A percentile compares a stretch with the other conserved stretches of the same genome.
Evolutionary conservation across 768 basidiomycete genomes (phyloP).

Genomic region (Fomitopsis serialis): DNA sequence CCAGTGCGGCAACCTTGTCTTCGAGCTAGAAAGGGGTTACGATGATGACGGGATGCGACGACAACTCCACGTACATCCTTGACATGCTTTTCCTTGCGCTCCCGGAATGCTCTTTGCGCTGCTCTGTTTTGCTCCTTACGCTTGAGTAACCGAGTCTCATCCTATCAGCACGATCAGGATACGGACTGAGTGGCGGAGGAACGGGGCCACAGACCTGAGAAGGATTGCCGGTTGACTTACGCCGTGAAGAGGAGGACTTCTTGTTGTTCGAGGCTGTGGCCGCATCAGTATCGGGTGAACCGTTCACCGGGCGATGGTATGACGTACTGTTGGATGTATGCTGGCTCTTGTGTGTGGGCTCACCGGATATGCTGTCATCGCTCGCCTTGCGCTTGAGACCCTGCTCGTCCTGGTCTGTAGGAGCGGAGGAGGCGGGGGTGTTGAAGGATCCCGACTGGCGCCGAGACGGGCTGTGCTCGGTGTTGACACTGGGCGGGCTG

Average conservation of each 20-base stretch:
- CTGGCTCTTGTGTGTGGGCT: conserved; percentile 61
- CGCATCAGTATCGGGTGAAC: conserved; percentile 6
- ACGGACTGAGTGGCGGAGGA: neutral
- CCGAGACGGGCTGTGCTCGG: conserved; percentile 26
- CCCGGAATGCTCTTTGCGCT: conserved; percentile 95
- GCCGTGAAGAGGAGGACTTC: conserved; percentile 10
- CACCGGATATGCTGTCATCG: conserved; percentile 54
- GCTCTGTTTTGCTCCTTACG: conserved; percentile 97
- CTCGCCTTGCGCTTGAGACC: conserved; percentile 76
- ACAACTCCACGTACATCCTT: conserved; percentile 68
- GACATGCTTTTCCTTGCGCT: conserved; percentile 95
- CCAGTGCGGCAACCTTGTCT: conserved; percentile 83
- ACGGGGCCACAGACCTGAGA: conserved; percentile 9
- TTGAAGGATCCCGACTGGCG: conserved; percentile 25
- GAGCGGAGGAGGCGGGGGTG: conserved; percentile 16
- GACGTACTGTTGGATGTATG: conserved; percentile 46
- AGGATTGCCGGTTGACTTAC: conserved; percentile 17
- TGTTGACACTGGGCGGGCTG: conserved; percentile 55
- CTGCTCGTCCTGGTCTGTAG: conserved; percentile 40
- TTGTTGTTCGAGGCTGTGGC: conserved; percentile 3
- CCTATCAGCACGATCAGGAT: conserved; percentile 29
- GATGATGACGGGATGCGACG: neutral
- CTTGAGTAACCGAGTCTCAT: conserved; percentile 73
- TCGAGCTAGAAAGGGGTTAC: conserved; percentile 56
- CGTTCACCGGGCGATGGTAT: neutral